phyloP scores from a whole-genome alignment of 2,329 filamentous ascomycete species.

The Epichloe festucae region DNA sequence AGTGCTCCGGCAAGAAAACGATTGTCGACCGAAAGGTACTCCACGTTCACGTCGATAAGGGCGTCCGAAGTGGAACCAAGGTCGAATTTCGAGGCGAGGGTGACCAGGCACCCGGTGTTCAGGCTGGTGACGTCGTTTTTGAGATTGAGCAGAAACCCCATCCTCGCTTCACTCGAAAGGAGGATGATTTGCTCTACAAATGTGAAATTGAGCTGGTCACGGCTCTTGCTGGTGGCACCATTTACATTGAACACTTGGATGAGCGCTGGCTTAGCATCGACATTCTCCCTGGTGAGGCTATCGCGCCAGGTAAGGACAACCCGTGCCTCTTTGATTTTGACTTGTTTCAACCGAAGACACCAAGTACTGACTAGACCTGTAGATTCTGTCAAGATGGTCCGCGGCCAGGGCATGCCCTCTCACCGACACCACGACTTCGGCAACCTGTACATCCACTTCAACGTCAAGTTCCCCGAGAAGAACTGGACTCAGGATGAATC shows the following conservation, averaged over 20 bases:
- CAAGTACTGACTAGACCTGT: constrained; percentile 4
- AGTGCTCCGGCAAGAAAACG: constrained; percentile 95
- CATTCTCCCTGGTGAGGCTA: constrained; percentile 87
- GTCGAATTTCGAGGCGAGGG: constrained; percentile 95
- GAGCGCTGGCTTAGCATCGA: constrained; percentile 93
- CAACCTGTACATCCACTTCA: constrained; percentile 95
- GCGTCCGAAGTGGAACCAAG: constrained; percentile 87
- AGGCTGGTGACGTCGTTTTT: constrained; percentile 93
- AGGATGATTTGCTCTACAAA: constrained; percentile 90
- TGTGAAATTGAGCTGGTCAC: constrained; percentile 94
- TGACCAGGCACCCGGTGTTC: constrained; percentile 85
- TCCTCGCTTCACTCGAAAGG: constrained; percentile 83
- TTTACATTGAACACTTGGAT: constrained; percentile 92
- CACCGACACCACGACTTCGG: constrained; percentile 88
- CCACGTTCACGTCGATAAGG: constrained; percentile 92
- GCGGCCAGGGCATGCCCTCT: constrained; percentile 95
- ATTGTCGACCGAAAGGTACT: constrained; percentile 94
- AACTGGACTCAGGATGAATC: constrained; percentile 52
- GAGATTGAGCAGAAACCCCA: constrained; percentile 99
- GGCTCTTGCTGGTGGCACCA: constrained; percentile 77
- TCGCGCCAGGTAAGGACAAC: constrained; percentile 62
- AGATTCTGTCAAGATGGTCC: constrained; percentile 89
- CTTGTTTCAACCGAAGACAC: background rate
- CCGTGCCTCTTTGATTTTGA: background rate
- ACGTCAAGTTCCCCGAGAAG: constrained; percentile 89